Evolutionary conservation across 2,329 filamentous ascomycete species (phyloP).

Genomic region (Botrytis paeoniae): DNA sequence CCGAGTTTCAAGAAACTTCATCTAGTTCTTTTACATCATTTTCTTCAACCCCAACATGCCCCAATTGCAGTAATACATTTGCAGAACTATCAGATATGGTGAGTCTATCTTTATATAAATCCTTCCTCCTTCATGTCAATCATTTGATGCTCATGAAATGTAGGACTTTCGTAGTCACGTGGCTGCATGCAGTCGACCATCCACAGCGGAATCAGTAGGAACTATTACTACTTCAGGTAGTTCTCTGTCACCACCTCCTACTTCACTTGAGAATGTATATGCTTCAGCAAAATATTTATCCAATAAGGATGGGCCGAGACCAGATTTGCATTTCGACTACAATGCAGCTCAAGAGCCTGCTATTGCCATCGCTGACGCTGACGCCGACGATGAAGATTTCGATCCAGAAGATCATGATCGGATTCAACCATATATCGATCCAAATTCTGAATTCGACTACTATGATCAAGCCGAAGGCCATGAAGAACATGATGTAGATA

Average conservation of each 20-base stretch:
- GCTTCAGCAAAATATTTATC: constrained; percentile 15
- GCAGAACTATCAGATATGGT: constrained; percentile 19
- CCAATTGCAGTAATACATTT: constrained; percentile 20
- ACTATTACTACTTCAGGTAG: constrained; percentile 26
- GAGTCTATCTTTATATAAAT: constrained; percentile 7
- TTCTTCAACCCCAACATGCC: constrained; percentile 20
- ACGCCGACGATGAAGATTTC: constrained; percentile 17
- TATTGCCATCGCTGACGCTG: constrained; percentile 9
- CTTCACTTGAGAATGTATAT: constrained; percentile 12
- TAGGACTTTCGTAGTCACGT: constrained; percentile 36
- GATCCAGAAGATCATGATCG: background rate
- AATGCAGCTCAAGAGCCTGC: constrained; percentile 20
- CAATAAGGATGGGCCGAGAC: constrained; percentile 16
- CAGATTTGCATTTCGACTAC: constrained; percentile 19
- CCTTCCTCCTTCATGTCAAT: background rate
- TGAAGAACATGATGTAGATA: constrained; percentile 16
- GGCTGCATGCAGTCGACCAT: constrained; percentile 29
- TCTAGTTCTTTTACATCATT: constrained; percentile 17
- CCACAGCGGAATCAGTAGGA: constrained; percentile 25
- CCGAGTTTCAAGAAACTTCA: constrained; percentile 20
- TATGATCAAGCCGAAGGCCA: constrained; percentile 29
- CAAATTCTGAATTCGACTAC: constrained; percentile 26
- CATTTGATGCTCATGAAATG: constrained; percentile 26
- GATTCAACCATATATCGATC: constrained; percentile 27
- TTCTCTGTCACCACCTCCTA: constrained; percentile 28